These are phyloP conservation scores for Eimeria acervulina DNA, from an alignment of 169 alveolate genomes.

Conservation along the genomic window DNA sequence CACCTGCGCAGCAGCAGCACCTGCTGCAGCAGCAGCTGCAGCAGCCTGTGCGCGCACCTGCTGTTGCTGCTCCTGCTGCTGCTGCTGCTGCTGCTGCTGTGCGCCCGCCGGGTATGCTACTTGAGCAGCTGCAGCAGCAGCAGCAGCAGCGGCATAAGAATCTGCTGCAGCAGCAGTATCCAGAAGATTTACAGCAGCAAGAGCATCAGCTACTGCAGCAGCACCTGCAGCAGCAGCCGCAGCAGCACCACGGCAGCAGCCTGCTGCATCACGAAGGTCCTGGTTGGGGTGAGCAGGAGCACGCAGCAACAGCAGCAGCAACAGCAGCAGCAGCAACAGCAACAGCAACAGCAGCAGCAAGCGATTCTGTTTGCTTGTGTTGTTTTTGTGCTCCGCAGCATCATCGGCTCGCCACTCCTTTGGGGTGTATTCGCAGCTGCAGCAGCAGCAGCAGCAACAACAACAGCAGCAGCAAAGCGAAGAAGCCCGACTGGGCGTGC, in stretches of 20 bases:
- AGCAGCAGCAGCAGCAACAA: background rate
- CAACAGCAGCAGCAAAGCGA: constrained; percentile 54
- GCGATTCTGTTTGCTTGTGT: background rate
- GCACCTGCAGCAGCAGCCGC: background rate
- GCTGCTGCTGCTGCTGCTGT: too few species aligned
- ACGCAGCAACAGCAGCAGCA: background rate
- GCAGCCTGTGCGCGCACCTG: too few species aligned
- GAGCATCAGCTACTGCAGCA: too few species aligned
- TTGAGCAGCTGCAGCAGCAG: constrained; percentile 60
- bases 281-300: background rate
- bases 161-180: background rate
- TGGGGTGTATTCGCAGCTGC: constrained; percentile 29
- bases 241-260: background rate
- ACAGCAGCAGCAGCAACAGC: background rate
- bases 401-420: background rate
- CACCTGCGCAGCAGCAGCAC: background rate
- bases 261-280: background rate
- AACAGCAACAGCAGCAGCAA: constrained; percentile 7
- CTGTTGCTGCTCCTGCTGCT: too few species aligned
- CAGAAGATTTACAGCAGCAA: background rate
- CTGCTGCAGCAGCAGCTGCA: background rate
- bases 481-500: constrained; percentile 45
- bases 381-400: background rate
- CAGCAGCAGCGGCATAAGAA: constrained; percentile 8
- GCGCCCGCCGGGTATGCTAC: background rate